Evolutionary conservation across 2,329 filamentous ascomycete genomes (phyloP).

Genomic region (Aspergillus pseudoviridinutans): DNA sequence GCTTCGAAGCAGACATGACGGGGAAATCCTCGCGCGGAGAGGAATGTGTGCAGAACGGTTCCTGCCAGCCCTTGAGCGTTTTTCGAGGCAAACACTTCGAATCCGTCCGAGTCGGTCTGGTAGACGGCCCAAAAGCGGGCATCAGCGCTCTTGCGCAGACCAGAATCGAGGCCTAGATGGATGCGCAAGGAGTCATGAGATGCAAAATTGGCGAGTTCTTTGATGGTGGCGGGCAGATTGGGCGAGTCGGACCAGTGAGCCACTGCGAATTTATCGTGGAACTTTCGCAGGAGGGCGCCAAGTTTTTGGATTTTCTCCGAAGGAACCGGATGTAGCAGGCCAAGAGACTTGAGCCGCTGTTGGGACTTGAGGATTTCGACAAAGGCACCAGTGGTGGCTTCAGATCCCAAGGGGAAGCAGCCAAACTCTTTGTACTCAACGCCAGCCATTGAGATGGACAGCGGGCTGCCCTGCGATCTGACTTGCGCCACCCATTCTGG

Average conservation of each 20-base stretch:
- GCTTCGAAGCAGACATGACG: constrained; percentile 38
- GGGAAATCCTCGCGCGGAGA: constrained; percentile 39
- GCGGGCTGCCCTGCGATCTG: constrained; percentile 31
- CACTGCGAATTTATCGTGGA: constrained; percentile 24
- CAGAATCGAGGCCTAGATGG: constrained; percentile 39
- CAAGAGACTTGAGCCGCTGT: constrained; percentile 38
- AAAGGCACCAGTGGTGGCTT: constrained; percentile 40
- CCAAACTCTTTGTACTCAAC: constrained; percentile 39
- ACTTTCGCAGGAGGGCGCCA: constrained; percentile 27
- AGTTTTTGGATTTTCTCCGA: constrained; percentile 32
- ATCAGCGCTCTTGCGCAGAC: constrained; percentile 34
- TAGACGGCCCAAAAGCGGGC: constrained; percentile 42
- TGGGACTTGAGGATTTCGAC: constrained; percentile 45
- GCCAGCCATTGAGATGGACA: constrained; percentile 37
- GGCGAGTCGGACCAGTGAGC: constrained; percentile 16
- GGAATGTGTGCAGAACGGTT: constrained; percentile 45
- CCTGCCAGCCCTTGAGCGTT: constrained; percentile 41
- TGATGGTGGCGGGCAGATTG: constrained; percentile 24
- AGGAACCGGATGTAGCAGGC: constrained; percentile 39
- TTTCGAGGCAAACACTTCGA: constrained; percentile 43
- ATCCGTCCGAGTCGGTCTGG: constrained; percentile 29
- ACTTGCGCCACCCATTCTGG: constrained; percentile 31
- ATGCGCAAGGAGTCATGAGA: constrained; percentile 27
- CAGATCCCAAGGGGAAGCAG: constrained; percentile 47
- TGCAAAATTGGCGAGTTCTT: constrained; percentile 27